Evolutionary conservation across 2,329 filamentous ascomycete genomes (phyloP), one percentile per base, ranked within the genome.

Genomic region (Nigrospora oryzae): DNA sequence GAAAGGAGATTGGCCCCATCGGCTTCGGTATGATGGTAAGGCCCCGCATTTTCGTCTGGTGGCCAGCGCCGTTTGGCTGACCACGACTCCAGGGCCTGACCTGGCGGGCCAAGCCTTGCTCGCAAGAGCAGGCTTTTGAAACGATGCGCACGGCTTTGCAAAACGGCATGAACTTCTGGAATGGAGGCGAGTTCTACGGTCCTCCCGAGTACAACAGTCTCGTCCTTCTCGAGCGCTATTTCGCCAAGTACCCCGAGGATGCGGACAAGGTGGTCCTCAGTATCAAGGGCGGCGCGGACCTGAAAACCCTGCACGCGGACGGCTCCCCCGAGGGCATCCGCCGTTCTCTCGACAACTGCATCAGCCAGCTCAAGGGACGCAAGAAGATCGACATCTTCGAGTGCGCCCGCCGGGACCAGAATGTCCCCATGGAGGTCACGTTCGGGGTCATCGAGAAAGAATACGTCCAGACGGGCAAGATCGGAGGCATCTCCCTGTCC

Each of bases 131-230:
- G 48, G 58, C 65, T 11, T 70, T 75, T 51, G 65, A 66, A 43
- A 67, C 73, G 12, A 65, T 79, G 58, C 69, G 70, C 53, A 68
- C 70, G 38, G 60, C 73, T 1, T 59, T 76, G 11, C 51, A 55
- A 12, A 49, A 56, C 32, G 60, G 63, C 17, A 60, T 58, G 40
- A 61, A 63, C 52, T 63, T 66, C 46, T 80, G 76, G 75, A 79
- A 79, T 46, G 74, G 64, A 7, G 75, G 70, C 46, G 71, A 77
- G 51, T 67, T 79, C 49, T 81, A 81, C 59, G 77, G 77, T 14
- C 55, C 63, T 3, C 67, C 67, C 0, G 64, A 72, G 14, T 65
- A 66, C 49, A 77, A 79, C 57, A 75, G 71, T 2, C 59, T 78
- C 37, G 65, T 69, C 39, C 63, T 81, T 31, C 57, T 81, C 28